Conservation (phyloP, 257 asterid species). For the Ocimum tenuiflorum region DNA sequence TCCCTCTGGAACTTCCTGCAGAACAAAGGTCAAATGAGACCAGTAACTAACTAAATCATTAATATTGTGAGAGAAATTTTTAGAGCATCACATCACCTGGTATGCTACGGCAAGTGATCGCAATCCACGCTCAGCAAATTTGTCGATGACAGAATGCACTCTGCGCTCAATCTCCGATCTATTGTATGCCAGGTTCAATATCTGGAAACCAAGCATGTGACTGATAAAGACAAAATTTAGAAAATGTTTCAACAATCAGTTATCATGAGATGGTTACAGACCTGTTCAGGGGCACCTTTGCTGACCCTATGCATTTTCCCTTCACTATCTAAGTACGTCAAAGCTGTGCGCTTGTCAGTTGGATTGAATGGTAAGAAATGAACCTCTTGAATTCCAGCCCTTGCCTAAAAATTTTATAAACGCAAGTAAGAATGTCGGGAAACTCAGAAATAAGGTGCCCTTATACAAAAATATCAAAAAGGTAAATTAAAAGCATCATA, state of each 20-base stretch:
- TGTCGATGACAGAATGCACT: slow-evolving; percentile 43
- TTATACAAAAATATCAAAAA: neutral
- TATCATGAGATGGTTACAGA: slow-evolving; percentile 26
- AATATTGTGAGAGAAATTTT: neutral
- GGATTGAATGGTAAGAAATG: slow-evolving; percentile 95
- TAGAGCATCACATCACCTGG: slow-evolving; percentile 32
- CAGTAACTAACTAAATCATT: slow-evolving; percentile 3
- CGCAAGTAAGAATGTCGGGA: neutral
- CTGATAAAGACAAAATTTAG: slow-evolving; percentile 15
- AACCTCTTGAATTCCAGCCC: slow-evolving; percentile 94
- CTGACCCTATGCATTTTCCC: slow-evolving; percentile 86
- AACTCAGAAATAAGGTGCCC: neutral
- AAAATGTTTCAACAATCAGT: neutral
- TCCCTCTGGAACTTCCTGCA: slow-evolving; percentile 50
- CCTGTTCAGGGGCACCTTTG: slow-evolving; percentile 98
- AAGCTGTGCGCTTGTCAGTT: slow-evolving; percentile 84
- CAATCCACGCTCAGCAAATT: too few species aligned
- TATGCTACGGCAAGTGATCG: slow-evolving; percentile 54
- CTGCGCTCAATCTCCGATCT: slow-evolving; percentile 46
- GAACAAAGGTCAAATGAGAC: slow-evolving; percentile 11
- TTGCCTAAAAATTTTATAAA: slow-evolving; percentile 46
- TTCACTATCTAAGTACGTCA: slow-evolving; percentile 55
- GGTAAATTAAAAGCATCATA: slow-evolving; percentile 7
- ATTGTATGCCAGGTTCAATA: slow-evolving; percentile 41
- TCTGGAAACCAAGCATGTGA: slow-evolving; percentile 28